Base-by-base conservation (phyloP, 2,329 filamentous ascomycete genomes). In the Aspergillus ochraceus region DNA sequence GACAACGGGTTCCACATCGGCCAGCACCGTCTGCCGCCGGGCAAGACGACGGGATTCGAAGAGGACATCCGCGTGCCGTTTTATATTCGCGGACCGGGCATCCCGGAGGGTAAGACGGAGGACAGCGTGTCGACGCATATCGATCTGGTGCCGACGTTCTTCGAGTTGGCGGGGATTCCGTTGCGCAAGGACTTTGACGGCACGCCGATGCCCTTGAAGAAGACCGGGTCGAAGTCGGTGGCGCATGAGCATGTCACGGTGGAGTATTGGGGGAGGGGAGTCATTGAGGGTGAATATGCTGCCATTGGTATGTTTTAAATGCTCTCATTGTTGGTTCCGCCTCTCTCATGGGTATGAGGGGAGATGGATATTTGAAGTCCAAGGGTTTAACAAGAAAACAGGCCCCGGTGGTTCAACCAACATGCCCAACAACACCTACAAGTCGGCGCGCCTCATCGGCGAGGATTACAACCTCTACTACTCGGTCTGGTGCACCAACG, bases 1-100 rank as follows among this genome's bases (percentile, higher is more conserved):
- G 75, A 88, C 66, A 88, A 88, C 57, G 85, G 85, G 0, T 88
- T 81, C 63, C 86, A 88, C 59, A 82, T 87, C 47, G 80, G 84
- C 2, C 84, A 87, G 52, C 85, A 88, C 63, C 78, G 85, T 2
- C 70, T 88, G 17, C 81, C 80, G 1, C 84, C 85, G 0, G 85
- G 84, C 0, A 88, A 88, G 65, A 79, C 81, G 10, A 86, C 83
- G 58, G 82, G 80, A 0, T 86, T 82, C 56, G 85, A 87, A 39
- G 83, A 85, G 54, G 85, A 87, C 60, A 83, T 87, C 60, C 81
- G 84, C 2, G 81, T 88, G 0, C 85, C 86, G 0, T 77, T 88
- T 4, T 78, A 86, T 39, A 79, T 89, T 19, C 79, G 86, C 10
- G 86, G 86, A 0, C 86, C 86, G 0, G 83, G 84, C 0, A 73